Evolutionary conservation across 1,139 yeast genomes (phyloP), one percentile per base, ranked within the genome.

Genomic region (Hanseniaspora sp.): DNA sequence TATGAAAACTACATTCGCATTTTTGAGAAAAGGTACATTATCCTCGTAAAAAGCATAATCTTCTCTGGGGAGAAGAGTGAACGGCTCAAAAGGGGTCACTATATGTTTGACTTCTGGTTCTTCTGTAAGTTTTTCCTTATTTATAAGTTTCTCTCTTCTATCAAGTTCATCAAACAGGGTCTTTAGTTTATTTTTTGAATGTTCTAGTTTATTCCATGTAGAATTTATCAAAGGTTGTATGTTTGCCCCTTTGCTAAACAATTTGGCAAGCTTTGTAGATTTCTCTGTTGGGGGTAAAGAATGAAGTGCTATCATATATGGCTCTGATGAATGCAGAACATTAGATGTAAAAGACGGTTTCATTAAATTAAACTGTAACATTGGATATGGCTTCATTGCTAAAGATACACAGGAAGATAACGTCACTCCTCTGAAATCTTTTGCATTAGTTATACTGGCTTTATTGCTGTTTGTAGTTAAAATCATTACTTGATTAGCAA

Each of bases 341-440:
- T 71, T 71, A 0, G 94, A 81, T 0, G 96, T 87, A 49, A 82
- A 76, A 7, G 95, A 84, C 0, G 96, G 96, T 31, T 82, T 70
- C 67, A 86, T 95, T 53, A 88, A 71, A 64, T 87, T 88, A 69
- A 88, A 87, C 62, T 85, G 92, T 1, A 88, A 65, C 55, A 86
- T 67, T 1, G 95, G 94, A 13, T 71, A 70, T 0, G 96, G 96
- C 53, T 75, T 73, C 35, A 86, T 76, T 1, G 94, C 80, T 13
- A 88, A 69, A 1, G 95, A 86, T 17, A 86, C 78, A 42, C 86
- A 86, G 0, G 95, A 85, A 1, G 95, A 83, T 3, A 88, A 70
- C 0, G 96, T 86, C 73, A 86, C 79, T 0, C 96, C 96, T 53
- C 70, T 69, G 45, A 63, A 63, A 40, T 56, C 55, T 46, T 44